Conservation (phyloP, 2,329 filamentous ascomycete genomes). For the Aspergillus fructus region DNA sequence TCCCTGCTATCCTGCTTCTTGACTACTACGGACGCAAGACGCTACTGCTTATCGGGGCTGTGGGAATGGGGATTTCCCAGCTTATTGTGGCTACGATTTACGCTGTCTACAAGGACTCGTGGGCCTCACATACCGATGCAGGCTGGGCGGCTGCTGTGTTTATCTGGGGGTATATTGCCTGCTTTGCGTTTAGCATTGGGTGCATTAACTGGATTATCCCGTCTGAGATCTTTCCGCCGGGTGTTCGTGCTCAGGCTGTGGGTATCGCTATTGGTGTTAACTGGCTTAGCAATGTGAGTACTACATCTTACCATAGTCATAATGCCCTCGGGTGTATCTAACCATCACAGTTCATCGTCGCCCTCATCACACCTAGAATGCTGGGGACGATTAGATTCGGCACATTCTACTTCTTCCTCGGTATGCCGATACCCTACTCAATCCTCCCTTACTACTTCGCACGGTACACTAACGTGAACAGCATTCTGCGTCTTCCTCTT, state of each 20-base stretch:
- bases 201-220: neutral
- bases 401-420: slow-evolving; percentile 2
- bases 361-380: neutral
- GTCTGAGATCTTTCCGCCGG: neutral
- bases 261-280: neutral
- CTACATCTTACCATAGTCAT: neutral
- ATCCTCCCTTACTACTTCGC: neutral
- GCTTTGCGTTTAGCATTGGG: slow-evolving; percentile 51
- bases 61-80: slow-evolving; percentile 68
- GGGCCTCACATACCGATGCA: slow-evolving; percentile 43
- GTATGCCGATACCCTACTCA: neutral
- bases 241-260: neutral
- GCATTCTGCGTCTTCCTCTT: neutral
- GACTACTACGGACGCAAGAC: slow-evolving; percentile 33
- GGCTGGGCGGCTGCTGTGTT: slow-evolving; percentile 49
- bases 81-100: slow-evolving; percentile 58
- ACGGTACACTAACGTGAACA: neutral
- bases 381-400: neutral
- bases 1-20: slow-evolving; percentile 34
- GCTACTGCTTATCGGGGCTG: slow-evolving; percentile 47
- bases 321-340: neutral
- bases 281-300: neutral
- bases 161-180: slow-evolving; percentile 67
- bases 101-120: neutral
- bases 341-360: neutral